Percentiles rank a stretch among this genome's conserved stretches.
phyloP scores from a whole-genome alignment of 495 filamentous ascomycete species.

The Trichoderma reesei region DNA sequence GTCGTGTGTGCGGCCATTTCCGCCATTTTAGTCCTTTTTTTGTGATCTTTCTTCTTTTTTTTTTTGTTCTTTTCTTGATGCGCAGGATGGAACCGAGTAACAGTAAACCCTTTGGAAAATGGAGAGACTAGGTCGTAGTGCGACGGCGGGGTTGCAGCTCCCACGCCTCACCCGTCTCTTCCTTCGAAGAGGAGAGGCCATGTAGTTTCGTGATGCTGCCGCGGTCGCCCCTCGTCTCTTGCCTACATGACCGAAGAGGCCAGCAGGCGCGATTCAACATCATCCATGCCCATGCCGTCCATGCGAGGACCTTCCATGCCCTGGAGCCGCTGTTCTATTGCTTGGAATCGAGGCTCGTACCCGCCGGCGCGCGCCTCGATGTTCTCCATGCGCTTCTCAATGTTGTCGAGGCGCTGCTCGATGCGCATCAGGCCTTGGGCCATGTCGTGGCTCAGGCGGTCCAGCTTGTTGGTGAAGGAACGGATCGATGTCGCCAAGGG shows the following conservation, averaged over 20 bases:
- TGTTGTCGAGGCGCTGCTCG: slow-evolving; percentile 34
- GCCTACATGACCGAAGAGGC: slow-evolving; percentile 11
- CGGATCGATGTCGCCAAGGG: slow-evolving; percentile 37
- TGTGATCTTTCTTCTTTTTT: no score
- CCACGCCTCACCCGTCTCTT: not conserved
- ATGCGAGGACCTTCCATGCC: slow-evolving; percentile 18
- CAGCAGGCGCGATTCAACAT: slow-evolving; percentile 29
- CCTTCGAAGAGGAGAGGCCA: not conserved
- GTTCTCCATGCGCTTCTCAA: slow-evolving; percentile 30
- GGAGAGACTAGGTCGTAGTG: no score
- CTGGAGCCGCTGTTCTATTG: slow-evolving; percentile 29
- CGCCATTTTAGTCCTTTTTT: no score
- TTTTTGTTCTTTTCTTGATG: not conserved
- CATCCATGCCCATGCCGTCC: slow-evolving; percentile 37
- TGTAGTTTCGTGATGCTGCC: no score
- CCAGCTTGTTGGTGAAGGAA: slow-evolving; percentile 37
- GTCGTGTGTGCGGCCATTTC: not conserved
- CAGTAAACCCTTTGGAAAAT: no score
- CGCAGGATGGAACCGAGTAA: not conserved
- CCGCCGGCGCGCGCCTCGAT: slow-evolving; percentile 30
- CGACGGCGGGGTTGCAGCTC: no score
- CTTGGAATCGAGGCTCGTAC: slow-evolving; percentile 14
- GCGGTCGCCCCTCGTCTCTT: not conserved
- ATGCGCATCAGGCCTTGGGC: slow-evolving; percentile 26
- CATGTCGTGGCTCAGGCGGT: slow-evolving; percentile 37